These are phyloP conservation scores for Rhizopogon vesiculosus DNA, from an alignment of 768 basidiomycete species.

Conservation along the genomic window DNA sequence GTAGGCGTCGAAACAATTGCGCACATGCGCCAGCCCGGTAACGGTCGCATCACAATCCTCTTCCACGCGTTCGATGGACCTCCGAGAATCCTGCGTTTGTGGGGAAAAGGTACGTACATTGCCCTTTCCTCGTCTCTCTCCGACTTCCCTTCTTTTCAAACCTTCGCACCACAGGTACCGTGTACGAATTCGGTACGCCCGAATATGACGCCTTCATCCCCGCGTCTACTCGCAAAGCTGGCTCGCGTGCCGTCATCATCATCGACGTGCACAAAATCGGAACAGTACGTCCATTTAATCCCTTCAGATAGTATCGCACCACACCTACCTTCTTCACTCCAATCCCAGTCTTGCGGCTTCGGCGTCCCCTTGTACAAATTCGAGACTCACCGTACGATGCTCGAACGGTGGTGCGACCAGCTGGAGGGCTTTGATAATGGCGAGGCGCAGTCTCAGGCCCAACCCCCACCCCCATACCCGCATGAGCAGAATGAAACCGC, in stretches of 20 bases:
- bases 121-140: not conserved
- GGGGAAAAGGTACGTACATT: constrained; percentile 45
- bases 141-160: not conserved
- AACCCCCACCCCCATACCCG: constrained; percentile 2
- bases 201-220: constrained; percentile 55
- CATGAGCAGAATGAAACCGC: not conserved
- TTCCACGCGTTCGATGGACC: constrained; percentile 60
- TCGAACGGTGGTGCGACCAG: constrained; percentile 39
- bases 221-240: constrained; percentile 39
- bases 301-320: not conserved
- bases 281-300: constrained; percentile 26
- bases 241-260: constrained; percentile 57
- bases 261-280: constrained; percentile 59
- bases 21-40: constrained; percentile 51
- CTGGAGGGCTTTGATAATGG: constrained; percentile 37
- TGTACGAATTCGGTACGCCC: constrained; percentile 58
- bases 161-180: constrained; percentile 36
- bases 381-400: constrained; percentile 47
- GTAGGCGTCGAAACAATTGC: constrained; percentile 55
- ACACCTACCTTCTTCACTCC: not conserved
- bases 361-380: constrained; percentile 59
- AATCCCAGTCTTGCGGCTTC: constrained; percentile 58
- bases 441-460: not conserved
- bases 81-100: constrained; percentile 54
- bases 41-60: constrained; percentile 56